Base-by-base conservation (phyloP, 164 flowering plant genomes). In the Vitis rupestris region DNA sequence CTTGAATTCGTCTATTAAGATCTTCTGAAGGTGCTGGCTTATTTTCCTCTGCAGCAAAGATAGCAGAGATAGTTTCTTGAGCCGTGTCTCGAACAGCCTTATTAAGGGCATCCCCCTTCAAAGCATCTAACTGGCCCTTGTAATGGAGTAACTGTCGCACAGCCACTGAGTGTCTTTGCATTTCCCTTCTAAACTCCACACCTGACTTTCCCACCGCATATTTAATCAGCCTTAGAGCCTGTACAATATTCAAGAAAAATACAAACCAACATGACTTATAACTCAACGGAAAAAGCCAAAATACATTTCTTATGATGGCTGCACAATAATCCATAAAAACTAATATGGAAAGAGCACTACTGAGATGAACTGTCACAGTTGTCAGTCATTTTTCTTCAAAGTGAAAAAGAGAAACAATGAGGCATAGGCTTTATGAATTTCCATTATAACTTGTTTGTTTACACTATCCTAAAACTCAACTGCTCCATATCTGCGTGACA, bases 131-230 rank as follows among this genome's bases (percentile, higher is more conserved):
- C 54, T 91, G 88, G 14, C 98, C 98, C 85, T 85, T 96, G 80
- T 91, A 90, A 73, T 96, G 99, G 72, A 87, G 80, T 69, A 96
- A 83, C 66, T 89, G 93, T 9, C 93, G 89, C 54, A 96, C 81
- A 14, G 90, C 90, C 53, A 79, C 88, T 1, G 98, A 93, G 74
- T 89, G 80, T 64, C 98, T 84, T 78, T 96, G 99, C 97, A 96
- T 91, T 83, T 96, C 97, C 75, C 98, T 88, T 74, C 93, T 82
- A 74, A 96, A 96, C 70, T 96, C 99, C 69, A 81, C 87, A 74
- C 99, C 99, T 48, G 97, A 90, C 83, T 93, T 96, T 15, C 91
- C 97, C 66, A 91, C 97, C 6, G 88, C 77, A 79, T 91, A 96
- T 70, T 96, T 96, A 71, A 96, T 93, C 82, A 96, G 70, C 77